A percentile compares a stretch with the other conserved stretches of the same genome.
Conservation (phyloP, 2,329 filamentous ascomycete genomes). For the Trichoderma lentiforme region DNA sequence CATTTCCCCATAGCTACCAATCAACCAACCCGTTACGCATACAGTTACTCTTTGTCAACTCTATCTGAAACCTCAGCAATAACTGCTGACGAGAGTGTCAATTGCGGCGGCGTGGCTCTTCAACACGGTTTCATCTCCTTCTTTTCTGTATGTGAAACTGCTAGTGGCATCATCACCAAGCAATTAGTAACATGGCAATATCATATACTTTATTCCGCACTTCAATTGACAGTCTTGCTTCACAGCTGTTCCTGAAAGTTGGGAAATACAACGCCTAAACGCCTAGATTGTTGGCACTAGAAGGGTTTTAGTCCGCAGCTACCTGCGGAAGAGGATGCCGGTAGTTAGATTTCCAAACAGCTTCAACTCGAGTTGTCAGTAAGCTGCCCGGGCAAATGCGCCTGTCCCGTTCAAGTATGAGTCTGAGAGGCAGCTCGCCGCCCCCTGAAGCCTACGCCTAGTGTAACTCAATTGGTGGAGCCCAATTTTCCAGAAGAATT, state of each 20-base stretch:
- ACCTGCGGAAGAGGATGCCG: neutral
- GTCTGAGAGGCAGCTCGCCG: neutral
- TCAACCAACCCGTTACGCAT: neutral
- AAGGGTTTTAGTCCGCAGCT: neutral
- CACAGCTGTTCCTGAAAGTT: neutral
- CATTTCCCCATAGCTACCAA: neutral
- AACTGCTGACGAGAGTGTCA: neutral
- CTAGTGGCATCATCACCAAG: neutral
- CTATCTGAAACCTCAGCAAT: neutral
- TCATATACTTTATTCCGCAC: neutral
- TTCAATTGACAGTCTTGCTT: no score
- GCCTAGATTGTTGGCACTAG: neutral
- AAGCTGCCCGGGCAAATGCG: neutral
- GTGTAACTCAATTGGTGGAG: constrained; percentile 16
- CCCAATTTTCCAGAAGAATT: constrained; percentile 6
- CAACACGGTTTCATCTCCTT: neutral
- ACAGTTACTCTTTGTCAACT: neutral
- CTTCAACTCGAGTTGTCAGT: neutral
- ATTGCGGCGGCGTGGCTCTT: neutral
- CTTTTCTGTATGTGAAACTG: neutral
- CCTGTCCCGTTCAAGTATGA: neutral
- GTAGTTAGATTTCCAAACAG: neutral
- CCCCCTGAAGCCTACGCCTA: neutral
- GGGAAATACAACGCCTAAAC: neutral
- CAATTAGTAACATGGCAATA: neutral